Evolutionary conservation across 352 stramenopile species (phyloP), one percentile per base, ranked within the genome.

Genomic region (Plasmopara muralis): DNA sequence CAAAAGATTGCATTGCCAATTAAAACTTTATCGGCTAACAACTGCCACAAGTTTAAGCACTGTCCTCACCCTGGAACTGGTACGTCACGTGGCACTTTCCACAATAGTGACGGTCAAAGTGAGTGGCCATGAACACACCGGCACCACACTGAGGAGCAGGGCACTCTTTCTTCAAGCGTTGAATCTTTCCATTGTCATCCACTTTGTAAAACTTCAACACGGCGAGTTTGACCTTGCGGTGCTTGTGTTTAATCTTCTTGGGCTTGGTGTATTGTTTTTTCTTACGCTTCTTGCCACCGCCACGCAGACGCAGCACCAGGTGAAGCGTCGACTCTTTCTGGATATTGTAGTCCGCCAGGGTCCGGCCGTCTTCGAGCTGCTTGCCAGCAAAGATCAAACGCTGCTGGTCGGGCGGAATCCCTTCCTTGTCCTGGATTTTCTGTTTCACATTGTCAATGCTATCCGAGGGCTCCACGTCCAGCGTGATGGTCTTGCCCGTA

Each of bases 371-470:
- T 73, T 98, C 93, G 5, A 99, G 87, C 84, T 99, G 97, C 92
- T 99, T 99, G 77, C 97, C 97, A 53, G 97, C 96, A 74, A 99
- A 99, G 76, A 99, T 99, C 60, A 99, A 78, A 77, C 97, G 93
- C 85, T 99, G 96, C 82, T 99, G 97, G 95, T 99, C 97, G 66
- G 97, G 96, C 43, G 97, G 97, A 62, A 99, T 99, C 66, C 81
- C 97, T 80, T 99, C 97, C 90, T 99, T 99, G 81, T 99, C 97
- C 85, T 99, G 97, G 70, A 99, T 99, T 93, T 99, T 99, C 60
- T 95, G 85, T 91, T 99, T 99, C 57, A 99, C 97, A 85, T 99
- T 99, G 76, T 99, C 96, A 86, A 99, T 99, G 59, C 93, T 98
- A 77, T 99, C 97, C 38, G 84, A 96, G 38, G 97, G 93, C 79